A percentile compares a stretch with the other conserved stretches of the same genome.
phyloP scores from a whole-genome alignment of 225 moss, liverwort and hornwort genomes.

The Climacium dendroides region DNA sequence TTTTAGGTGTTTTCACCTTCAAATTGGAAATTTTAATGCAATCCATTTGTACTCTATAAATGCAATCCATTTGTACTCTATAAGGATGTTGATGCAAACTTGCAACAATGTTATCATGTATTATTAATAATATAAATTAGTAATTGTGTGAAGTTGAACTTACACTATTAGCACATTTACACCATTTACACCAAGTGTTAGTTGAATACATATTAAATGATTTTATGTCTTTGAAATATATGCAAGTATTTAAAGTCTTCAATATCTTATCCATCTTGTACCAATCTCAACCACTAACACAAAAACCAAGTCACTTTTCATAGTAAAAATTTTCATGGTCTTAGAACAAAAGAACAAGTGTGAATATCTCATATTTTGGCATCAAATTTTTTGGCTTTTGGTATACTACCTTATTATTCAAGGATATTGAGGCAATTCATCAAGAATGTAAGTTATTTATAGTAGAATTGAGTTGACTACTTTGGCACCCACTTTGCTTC shows the following conservation, averaged over 20 bases:
- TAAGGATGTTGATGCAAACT: neutral
- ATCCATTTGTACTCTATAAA: neutral
- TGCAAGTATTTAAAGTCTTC: neutral
- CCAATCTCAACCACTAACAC: neutral
- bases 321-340: fast-evolving
- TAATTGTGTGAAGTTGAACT: fast-evolving
- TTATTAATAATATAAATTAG: too few species aligned
- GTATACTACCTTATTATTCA: neutral
- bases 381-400: fast-evolving
- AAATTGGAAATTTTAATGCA: too few species aligned
- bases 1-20: neutral
- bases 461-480: neutral
- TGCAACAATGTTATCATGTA: too few species aligned
- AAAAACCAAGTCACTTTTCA: neutral
- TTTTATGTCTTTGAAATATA: neutral
- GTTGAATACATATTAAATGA: neutral
- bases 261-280: too few species aligned
- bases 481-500: neutral
- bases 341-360: fast-evolving
- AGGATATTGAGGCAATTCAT: neutral
- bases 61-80: fast-evolving
- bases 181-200: neutral
- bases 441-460: fast-evolving
- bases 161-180: fast-evolving
- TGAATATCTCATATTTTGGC: neutral